Base-by-base conservation (phyloP, 495 filamentous ascomycete species). In the Cercophora samala region DNA sequence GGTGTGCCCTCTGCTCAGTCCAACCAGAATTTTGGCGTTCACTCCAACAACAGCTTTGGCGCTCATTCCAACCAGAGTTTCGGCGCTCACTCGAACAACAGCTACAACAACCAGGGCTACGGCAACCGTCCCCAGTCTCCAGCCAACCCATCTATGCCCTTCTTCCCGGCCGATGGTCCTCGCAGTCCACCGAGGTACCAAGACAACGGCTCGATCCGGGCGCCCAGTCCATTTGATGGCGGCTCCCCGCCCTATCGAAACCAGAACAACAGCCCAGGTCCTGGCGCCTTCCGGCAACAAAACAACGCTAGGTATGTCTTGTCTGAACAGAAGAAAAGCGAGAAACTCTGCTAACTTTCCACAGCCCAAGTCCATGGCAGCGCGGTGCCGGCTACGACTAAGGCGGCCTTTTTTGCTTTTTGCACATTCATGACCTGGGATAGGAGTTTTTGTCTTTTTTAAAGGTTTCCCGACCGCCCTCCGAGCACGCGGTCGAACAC, bases 121-220 rank as follows among this genome's bases (percentile, higher is more conserved):
- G 60, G 58, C 19, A 72, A 62, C 59, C 79, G 82, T 24, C 80
- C 85, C 25, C 75, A 75, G 26, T 90, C 87, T 19, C 90, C 89
- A 0, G 80, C 89, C 18, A 85, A 91, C 68, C 85, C 87, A 29
- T 85, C 84, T 19, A 80, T 88, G 69, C 87, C 87, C 25, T 79
- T 89, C 17, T 87, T 89, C 78, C 85, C 86, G 18, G 69, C 78
- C 11, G 69, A 76, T 9, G 64, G 63, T 19, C 71, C 67, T 18
- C 64, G 66, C 25, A 71, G 71, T 6, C 72, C 69, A 56, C 66
- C 69, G 15, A 32, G 66, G 24, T 68, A 66, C 64, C 62, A 69
- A 55, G 64, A 68, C 58, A 26, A 52, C 24, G 64, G 60, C 4
- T 68, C 61, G 37, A 64, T 55, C 9, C 64, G 72, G 46, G 63